Conservation (phyloP, 2,329 filamentous ascomycete species). For the Fonsecaea multimorphosa region DNA sequence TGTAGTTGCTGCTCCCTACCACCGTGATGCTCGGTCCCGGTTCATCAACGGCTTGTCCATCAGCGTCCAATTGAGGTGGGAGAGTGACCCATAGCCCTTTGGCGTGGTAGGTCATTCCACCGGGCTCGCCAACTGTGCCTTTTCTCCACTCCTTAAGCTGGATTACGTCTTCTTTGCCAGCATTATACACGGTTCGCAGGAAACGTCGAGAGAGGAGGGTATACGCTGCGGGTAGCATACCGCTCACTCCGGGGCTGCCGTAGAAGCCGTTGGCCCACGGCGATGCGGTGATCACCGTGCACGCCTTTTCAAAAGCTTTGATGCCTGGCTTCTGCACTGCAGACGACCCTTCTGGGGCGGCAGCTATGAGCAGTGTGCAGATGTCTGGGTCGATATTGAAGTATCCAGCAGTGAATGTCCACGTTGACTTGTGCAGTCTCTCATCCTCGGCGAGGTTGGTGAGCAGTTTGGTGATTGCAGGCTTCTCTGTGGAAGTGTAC, state of each 20-base stretch:
- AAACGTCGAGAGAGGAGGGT: constrained; percentile 86
- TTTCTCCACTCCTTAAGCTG: constrained; percentile 84
- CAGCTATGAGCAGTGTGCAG: constrained; percentile 75
- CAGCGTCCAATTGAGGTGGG: constrained; percentile 30
- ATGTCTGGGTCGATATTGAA: constrained; percentile 94
- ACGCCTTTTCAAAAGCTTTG: constrained; percentile 53
- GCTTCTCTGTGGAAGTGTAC: constrained; percentile 86
- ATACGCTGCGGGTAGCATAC: constrained; percentile 89
- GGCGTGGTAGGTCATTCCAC: constrained; percentile 96
- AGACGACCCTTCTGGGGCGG: constrained; percentile 46
- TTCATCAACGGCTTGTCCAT: constrained; percentile 51
- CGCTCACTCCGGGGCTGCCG: constrained; percentile 82
- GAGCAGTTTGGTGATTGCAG: constrained; percentile 77
- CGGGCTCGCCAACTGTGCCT: constrained; percentile 79
- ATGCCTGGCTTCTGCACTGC: constrained; percentile 29
- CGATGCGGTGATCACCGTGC: constrained; percentile 88
- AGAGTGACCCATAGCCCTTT: constrained; percentile 65
- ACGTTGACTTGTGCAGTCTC: constrained; percentile 71
- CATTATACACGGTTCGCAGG: constrained; percentile 65
- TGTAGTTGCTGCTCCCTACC: constrained; percentile 94
- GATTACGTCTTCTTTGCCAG: constrained; percentile 64
- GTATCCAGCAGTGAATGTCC: constrained; percentile 98
- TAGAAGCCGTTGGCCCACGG: constrained; percentile 97
- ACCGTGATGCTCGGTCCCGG: constrained; percentile 76
- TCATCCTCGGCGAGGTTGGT: constrained; percentile 66